Conservation (phyloP, 192 early-diverging fungal genomes). For the Backusella parvicylindrica region DNA sequence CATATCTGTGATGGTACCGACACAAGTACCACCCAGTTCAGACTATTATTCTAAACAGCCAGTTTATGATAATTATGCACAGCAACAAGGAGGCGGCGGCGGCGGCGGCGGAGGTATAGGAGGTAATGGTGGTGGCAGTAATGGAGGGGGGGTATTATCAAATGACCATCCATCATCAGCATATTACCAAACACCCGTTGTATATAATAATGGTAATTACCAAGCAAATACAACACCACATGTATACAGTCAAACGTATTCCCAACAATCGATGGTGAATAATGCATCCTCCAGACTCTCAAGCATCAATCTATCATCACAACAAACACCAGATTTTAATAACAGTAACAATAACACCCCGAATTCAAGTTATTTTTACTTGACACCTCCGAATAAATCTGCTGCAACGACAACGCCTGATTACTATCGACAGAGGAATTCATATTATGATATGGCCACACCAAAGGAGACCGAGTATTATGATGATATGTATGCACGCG, state of each 20-base stretch:
- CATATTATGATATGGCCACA: not conserved
- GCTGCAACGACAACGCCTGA: not conserved
- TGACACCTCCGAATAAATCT: not conserved
- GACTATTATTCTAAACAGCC: not conserved
- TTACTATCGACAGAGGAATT: not conserved
- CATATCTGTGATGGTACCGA: not conserved
- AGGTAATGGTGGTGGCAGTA: not conserved
- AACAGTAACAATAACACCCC: not conserved
- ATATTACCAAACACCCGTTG: not conserved
- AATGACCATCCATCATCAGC: not conserved
- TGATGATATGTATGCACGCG: not conserved
- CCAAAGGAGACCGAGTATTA: not conserved
- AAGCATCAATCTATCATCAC: not conserved
- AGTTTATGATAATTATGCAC: conserved; percentile 2
- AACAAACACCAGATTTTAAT: not conserved
- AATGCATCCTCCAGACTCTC: not conserved
- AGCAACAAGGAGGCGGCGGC: not conserved
- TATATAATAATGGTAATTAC: no score
- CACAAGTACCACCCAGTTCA: not conserved
- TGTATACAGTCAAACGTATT: not conserved
- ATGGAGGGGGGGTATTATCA: not conserved
- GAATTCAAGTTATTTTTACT: not conserved
- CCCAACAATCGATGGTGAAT: not conserved
- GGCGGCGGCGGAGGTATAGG: not conserved
- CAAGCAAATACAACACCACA: conserved; percentile 1